phyloP scores from a whole-genome alignment of 345 rosid genomes.

The Acer saccharum region DNA sequence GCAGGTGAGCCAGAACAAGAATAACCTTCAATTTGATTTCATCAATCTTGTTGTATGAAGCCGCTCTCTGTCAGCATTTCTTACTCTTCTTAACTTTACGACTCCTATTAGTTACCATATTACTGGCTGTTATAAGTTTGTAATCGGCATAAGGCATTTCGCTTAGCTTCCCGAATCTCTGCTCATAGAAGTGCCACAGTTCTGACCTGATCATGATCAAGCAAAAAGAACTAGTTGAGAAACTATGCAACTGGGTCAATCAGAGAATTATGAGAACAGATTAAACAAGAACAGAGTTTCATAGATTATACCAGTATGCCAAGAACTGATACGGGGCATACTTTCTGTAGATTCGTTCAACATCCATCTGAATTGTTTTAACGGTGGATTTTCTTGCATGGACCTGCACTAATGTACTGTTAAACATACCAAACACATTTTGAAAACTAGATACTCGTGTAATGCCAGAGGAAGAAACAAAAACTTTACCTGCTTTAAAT shows the following conservation, averaged over 20 bases:
- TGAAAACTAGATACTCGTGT: neutral
- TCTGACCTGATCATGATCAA: constrained; percentile 44
- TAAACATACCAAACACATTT: neutral
- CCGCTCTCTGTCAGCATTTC: neutral
- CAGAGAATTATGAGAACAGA: neutral
- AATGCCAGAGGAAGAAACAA: neutral
- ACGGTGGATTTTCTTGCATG: constrained; percentile 34
- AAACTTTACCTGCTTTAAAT: constrained; percentile 41
- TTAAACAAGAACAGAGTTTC: neutral
- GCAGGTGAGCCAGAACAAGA: neutral
- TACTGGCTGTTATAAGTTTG: constrained; percentile 46
- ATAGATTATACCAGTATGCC: constrained; percentile 43
- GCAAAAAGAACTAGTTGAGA: neutral
- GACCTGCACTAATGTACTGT: constrained; percentile 33
- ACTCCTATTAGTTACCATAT: constrained; percentile 35
- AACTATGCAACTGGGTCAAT: neutral
- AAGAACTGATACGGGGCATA: constrained; percentile 52
- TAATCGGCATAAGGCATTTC: constrained; percentile 41
- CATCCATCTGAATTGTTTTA: constrained; percentile 32
- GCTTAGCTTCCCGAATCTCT: constrained; percentile 47
- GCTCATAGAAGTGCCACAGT: constrained; percentile 48
- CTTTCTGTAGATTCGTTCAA: constrained; percentile 35
- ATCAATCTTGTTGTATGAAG: neutral
- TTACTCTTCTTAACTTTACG: constrained; percentile 22
- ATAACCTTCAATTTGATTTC: neutral